Conservation (phyloP, 164 flowering plant genomes). For the Magnolia changhungtana region DNA sequence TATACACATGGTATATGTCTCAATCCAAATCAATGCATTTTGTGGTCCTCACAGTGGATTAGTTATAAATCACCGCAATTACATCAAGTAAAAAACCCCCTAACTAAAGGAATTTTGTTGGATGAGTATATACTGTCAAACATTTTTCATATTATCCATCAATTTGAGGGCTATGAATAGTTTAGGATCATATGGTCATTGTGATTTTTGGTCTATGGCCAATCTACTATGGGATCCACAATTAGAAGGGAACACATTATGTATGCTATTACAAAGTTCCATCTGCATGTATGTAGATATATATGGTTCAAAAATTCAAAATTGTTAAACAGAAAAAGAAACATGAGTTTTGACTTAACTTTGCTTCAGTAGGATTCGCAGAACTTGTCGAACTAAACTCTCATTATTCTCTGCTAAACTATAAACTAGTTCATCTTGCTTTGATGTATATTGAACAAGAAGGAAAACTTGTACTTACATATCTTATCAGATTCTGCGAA, state of each 20-base stretch:
- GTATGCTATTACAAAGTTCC: background rate
- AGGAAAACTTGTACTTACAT: background rate
- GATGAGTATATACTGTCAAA: too few relatives aligned
- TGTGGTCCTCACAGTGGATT: background rate
- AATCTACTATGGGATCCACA: too few relatives aligned
- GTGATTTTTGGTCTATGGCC: too few relatives aligned
- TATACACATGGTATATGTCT: background rate
- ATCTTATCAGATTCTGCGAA: background rate
- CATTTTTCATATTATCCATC: too few relatives aligned
- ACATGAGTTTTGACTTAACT: background rate
- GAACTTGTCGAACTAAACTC: background rate
- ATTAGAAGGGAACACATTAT: background rate
- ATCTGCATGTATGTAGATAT: background rate
- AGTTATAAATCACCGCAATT: background rate
- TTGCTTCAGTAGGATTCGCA: background rate
- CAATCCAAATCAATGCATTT: background rate
- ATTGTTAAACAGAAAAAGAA: too few relatives aligned
- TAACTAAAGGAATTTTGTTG: background rate
- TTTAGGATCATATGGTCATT: too few relatives aligned
- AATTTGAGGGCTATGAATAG: too few relatives aligned
- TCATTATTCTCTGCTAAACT: background rate
- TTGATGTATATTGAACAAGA: background rate
- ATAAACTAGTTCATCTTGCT: background rate
- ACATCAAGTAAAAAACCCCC: too few relatives aligned
- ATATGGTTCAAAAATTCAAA: background rate